Conservation (phyloP, 768 basidiomycete genomes). For the Galerina marginata region DNA sequence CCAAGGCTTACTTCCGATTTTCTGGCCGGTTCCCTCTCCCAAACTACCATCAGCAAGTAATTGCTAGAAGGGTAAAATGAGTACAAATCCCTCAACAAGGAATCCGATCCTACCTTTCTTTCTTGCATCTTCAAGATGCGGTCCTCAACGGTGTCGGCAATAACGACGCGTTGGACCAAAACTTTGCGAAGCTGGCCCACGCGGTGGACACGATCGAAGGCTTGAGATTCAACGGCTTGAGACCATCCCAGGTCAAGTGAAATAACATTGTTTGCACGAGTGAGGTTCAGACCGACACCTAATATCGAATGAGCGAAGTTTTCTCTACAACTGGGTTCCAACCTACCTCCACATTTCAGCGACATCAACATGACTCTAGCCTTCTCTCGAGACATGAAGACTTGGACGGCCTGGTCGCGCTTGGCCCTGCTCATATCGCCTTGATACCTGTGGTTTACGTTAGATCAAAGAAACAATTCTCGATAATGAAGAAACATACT, state of each 20-base stretch:
- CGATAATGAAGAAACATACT: conserved; percentile 37
- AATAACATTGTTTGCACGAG: conserved; percentile 68
- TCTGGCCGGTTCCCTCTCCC: conserved; percentile 66
- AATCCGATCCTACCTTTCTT: conserved; percentile 50
- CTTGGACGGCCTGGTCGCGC: conserved; percentile 58
- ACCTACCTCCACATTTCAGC: conserved; percentile 62
- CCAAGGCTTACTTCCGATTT: conserved; percentile 53
- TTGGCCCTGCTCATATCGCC: conserved; percentile 60
- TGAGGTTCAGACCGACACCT: conserved; percentile 63
- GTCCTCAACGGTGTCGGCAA: conserved; percentile 68
- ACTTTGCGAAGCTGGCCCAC: conserved; percentile 61
- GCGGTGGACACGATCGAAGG: conserved; percentile 64
- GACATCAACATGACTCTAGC: conserved; percentile 67
- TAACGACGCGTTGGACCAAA: conserved; percentile 59
- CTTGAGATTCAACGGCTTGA: conserved; percentile 64
- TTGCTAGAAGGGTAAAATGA: conserved; percentile 37
- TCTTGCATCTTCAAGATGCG: conserved; percentile 70
- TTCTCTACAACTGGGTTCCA: not conserved
- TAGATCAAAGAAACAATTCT: not conserved
- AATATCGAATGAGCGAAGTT: not conserved
- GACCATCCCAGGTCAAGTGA: conserved; percentile 70
- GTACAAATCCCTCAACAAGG: not conserved
- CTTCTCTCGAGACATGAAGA: conserved; percentile 66
- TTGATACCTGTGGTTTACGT: conserved; percentile 51
- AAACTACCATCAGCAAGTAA: conserved; percentile 63